phyloP scores from a whole-genome alignment of 441 rosid genomes.

The Euphorbia schlechtendalii region DNA sequence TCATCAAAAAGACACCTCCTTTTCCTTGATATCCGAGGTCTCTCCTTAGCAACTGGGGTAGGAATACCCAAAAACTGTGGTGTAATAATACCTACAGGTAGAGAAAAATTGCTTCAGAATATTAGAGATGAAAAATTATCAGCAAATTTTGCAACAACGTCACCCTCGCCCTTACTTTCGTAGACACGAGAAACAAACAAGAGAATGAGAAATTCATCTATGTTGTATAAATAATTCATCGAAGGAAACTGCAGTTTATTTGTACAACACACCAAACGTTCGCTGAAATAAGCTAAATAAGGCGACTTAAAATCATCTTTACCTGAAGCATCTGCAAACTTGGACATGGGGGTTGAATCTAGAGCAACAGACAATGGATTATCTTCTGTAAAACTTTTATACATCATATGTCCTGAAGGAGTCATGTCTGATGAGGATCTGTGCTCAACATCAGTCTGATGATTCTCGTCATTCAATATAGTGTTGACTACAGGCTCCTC shows the following conservation, averaged over 20 bases:
- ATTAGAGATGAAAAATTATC: neutral
- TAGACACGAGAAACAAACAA: neutral
- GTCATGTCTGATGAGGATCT: constrained; percentile 16
- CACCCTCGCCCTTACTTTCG: neutral
- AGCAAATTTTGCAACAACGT: constrained; percentile 3
- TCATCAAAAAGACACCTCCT: constrained; percentile 62
- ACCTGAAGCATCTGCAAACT: constrained; percentile 39
- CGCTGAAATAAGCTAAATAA: neutral
- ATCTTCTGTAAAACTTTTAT: constrained; percentile 20
- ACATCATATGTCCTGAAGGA: constrained; percentile 10
- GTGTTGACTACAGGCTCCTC: constrained; percentile 23
- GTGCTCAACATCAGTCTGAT: constrained; percentile 20
- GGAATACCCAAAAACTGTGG: constrained; percentile 42
- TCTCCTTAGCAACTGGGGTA: constrained; percentile 63
- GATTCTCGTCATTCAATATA: constrained; percentile 25
- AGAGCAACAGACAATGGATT: constrained; percentile 27
- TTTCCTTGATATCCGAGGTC: constrained; percentile 36
- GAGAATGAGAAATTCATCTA: neutral
- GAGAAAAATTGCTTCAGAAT: constrained; percentile 6
- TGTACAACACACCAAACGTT: neutral
- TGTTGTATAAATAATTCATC: neutral
- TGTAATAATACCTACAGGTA: constrained; percentile 34
- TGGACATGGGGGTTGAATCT: constrained; percentile 33
- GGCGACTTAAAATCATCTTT: constrained; percentile 8
- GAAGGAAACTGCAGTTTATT: neutral